Conservation (phyloP, 352 stramenopile genomes). For the Phytopythium sindhum region DNA sequence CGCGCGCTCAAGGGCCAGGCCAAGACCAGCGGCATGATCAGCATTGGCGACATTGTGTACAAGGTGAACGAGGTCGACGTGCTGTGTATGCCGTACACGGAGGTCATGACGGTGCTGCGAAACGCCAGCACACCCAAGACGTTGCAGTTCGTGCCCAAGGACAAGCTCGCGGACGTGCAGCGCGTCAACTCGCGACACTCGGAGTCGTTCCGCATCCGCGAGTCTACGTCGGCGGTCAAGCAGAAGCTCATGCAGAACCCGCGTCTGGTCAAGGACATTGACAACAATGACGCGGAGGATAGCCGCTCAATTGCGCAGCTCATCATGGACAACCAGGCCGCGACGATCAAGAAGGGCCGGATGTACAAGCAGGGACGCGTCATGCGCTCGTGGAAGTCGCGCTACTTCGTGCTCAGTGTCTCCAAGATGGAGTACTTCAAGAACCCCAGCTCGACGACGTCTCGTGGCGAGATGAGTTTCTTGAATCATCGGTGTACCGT, state of each 20-base stretch:
- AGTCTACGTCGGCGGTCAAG: slow-evolving; percentile 58
- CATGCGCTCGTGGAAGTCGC: slow-evolving; percentile 85
- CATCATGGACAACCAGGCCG: slow-evolving; percentile 81
- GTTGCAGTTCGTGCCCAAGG: slow-evolving; percentile 82
- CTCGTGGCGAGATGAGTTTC: slow-evolving; percentile 79
- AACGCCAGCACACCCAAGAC: slow-evolving; percentile 68
- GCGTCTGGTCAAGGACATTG: slow-evolving; percentile 62
- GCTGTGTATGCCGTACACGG: slow-evolving; percentile 78
- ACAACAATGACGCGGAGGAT: slow-evolving; percentile 66
- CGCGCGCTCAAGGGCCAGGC: slow-evolving; percentile 79
- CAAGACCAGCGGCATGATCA: slow-evolving; percentile 81
- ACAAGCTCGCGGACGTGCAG: slow-evolving; percentile 81
- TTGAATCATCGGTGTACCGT: slow-evolving; percentile 75
- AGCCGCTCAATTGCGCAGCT: slow-evolving; percentile 80
- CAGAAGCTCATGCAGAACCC: slow-evolving; percentile 71
- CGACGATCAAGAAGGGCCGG: slow-evolving; percentile 85
- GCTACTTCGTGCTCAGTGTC: slow-evolving; percentile 85
- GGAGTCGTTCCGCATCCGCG: slow-evolving; percentile 63
- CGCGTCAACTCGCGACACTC: slow-evolving; percentile 80
- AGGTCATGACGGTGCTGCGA: slow-evolving; percentile 82
- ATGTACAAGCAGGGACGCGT: slow-evolving; percentile 87
- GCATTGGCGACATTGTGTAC: slow-evolving; percentile 82
- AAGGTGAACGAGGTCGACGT: slow-evolving; percentile 85
- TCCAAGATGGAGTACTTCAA: slow-evolving; percentile 87
- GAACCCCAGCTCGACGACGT: slow-evolving; percentile 71